A percentile compares a stretch with the other conserved stretches of the same genome.
phyloP scores from a whole-genome alignment of 2,329 filamentous ascomycete species.

The Sporothrix protearum region DNA sequence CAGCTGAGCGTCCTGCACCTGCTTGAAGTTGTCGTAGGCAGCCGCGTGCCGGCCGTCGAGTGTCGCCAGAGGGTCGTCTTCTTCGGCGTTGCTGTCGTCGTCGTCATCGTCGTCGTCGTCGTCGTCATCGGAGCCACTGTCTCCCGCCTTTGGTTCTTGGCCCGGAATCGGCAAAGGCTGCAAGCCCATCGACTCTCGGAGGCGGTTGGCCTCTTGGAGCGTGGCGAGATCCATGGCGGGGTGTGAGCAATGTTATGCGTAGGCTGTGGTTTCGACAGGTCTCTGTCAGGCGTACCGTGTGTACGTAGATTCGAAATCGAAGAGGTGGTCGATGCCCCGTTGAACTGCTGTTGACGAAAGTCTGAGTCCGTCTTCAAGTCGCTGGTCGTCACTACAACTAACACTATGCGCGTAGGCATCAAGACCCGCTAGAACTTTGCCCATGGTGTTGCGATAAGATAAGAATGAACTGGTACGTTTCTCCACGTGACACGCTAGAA shows the following conservation, averaged over 20 bases:
- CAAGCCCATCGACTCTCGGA: conserved; percentile 83
- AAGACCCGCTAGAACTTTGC: background rate
- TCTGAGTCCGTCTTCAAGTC: too few species aligned
- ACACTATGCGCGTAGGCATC: background rate
- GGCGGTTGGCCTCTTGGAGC: conserved; percentile 91
- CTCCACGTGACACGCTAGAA: background rate
- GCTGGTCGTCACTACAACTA: background rate
- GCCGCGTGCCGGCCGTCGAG: conserved; percentile 75
- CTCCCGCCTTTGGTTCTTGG: conserved; percentile 35
- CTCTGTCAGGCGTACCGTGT: background rate
- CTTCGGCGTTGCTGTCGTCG: conserved; percentile 43
- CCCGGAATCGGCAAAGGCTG: conserved; percentile 84
- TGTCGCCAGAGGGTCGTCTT: conserved; percentile 74
- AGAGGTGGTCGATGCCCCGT: too few species aligned
- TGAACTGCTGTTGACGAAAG: background rate
- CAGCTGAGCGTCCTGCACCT: conserved; percentile 64
- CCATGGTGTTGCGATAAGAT: conserved; percentile 10
- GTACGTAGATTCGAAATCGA: background rate
- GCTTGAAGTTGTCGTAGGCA: conserved; percentile 68
- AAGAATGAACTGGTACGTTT: background rate
- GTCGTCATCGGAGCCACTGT: conserved; percentile 30
- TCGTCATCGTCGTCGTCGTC: conserved; percentile 34
- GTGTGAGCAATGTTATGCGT: background rate
- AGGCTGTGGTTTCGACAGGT: background rate
- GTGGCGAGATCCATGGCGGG: conserved; percentile 62